A percentile compares a stretch with the other conserved stretches of the same genome.
Conservation (phyloP, 164 flowering plant genomes). For the Piper betle region DNA sequence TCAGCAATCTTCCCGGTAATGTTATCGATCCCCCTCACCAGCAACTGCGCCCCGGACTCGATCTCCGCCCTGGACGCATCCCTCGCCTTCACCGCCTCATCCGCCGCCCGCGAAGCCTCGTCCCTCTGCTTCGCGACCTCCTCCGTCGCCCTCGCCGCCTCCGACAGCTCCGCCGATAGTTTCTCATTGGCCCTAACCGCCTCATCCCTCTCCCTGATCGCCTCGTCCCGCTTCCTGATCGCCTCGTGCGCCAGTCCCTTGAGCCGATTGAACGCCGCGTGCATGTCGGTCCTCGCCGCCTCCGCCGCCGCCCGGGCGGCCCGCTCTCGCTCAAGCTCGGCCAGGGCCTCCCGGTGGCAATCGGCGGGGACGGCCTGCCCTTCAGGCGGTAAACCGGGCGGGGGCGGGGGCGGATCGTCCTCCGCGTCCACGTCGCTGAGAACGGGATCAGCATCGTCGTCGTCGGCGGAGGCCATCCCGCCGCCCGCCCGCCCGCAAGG, state of each 20-base stretch:
- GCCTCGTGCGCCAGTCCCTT: slow-evolving; percentile 26
- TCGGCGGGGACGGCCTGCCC: slow-evolving; percentile 39
- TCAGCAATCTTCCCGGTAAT: slow-evolving; percentile 62
- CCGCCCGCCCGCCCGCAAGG: too few species aligned
- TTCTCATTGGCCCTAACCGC: slow-evolving; percentile 59
- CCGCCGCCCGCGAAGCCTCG: slow-evolving; percentile 27
- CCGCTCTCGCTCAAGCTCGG: slow-evolving; percentile 72
- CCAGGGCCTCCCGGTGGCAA: slow-evolving; percentile 35
- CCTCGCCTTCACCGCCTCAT: slow-evolving; percentile 30
- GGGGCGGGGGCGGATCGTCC: slow-evolving; percentile 35
- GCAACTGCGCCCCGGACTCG: slow-evolving; percentile 56
- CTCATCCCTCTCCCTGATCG: slow-evolving; percentile 40
- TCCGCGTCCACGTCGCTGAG: slow-evolving; percentile 82
- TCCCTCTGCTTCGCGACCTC: slow-evolving; percentile 42
- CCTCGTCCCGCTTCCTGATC: slow-evolving; percentile 81
- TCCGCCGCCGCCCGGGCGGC: slow-evolving; percentile 54
- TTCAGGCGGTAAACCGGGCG: slow-evolving; percentile 14
- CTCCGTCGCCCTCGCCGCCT: slow-evolving; percentile 32
- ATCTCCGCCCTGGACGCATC: slow-evolving; percentile 52
- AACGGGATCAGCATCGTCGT: slow-evolving; percentile 52
- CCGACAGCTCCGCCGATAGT: slow-evolving; percentile 29
- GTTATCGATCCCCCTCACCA: slow-evolving; percentile 76
- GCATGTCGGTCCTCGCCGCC: slow-evolving; percentile 56
- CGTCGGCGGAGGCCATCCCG: slow-evolving; percentile 5
- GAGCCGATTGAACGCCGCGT: slow-evolving; percentile 31